Conservation (phyloP, 2,329 filamentous ascomycete genomes). For the Aspergillus fijiensis region DNA sequence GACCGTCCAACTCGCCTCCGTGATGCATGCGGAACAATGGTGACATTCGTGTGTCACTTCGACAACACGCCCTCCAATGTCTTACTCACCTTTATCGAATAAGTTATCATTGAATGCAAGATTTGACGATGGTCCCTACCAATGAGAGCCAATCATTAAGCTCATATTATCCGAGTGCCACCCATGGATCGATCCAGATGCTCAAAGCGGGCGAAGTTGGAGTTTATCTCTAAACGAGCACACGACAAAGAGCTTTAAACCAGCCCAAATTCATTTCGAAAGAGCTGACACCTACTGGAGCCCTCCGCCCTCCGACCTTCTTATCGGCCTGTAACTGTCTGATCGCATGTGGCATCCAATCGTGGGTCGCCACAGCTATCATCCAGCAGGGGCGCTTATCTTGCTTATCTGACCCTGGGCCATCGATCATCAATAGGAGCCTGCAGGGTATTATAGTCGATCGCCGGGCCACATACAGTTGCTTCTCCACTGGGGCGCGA, state of each 20-base stretch:
- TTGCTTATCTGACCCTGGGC: constrained; percentile 5
- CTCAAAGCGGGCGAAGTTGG: background rate
- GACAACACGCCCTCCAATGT: background rate
- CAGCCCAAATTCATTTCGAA: background rate
- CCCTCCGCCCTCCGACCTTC: background rate
- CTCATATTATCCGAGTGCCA: background rate
- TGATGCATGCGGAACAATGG: background rate
- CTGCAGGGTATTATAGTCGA: background rate
- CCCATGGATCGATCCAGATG: background rate
- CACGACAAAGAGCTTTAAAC: background rate
- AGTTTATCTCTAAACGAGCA: background rate
- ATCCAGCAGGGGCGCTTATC: constrained; percentile 2
- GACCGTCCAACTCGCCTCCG: background rate
- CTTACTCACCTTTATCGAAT: too few relatives aligned
- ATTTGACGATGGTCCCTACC: background rate
- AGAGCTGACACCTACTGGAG: background rate
- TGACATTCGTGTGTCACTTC: background rate
- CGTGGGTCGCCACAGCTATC: background rate
- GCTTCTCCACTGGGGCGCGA: background rate
- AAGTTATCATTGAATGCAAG: background rate
- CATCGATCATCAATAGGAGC: background rate
- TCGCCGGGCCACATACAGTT: background rate
- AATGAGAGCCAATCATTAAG: background rate
- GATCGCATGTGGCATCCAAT: constrained; percentile 4
- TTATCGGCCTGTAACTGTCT: background rate